Base-by-base conservation (phyloP, 768 basidiomycete genomes). In the Leccinum uliginosum region DNA sequence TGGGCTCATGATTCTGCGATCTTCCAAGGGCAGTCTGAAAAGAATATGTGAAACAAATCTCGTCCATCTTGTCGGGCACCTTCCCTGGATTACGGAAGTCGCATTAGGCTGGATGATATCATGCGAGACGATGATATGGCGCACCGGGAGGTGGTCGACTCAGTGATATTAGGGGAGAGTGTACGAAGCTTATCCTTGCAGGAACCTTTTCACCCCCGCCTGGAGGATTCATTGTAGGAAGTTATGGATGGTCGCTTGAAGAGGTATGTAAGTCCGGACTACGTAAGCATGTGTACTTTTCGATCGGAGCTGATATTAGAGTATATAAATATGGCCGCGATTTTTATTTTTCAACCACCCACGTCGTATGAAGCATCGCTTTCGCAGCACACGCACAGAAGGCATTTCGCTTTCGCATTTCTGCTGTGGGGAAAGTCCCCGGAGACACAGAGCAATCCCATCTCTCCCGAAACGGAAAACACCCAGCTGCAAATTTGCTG, bases 361-460 rank as follows among this genome's bases (percentile, higher is more conserved):
- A 66, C 79, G 84, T 80, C 81, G 86, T 78, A 74, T 72, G 82
- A 89, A 89, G 87, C 83, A 88, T 83, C 87, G 89, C 83, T 74
- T 73, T 91, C 89, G 84, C 89, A 90, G 89, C 83, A 80, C 73
- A 80, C 89, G 77, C 71, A 88, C 89, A 79, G 81, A 76, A 77
- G 80, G 79, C 73, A 62, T 56, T 57, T 54, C 55, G 69, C 76
- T 78, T 78, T 78, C 74, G 59, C 54, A 55, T 60, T 78, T 75
- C 60, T 46, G 86, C 89, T 90, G 89, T 85, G 89, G 89, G 89
- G 87, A 90, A 91, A 90, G 89, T 90, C 89, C 86, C 89, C 89
- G 89, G 89, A 90, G 89, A 81, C 72, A 80, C 85, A 86, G 87
- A 88, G 83, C 67, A 58, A 65, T 65, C 74, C 79, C 72, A 75